Evolutionary conservation across 2,329 filamentous ascomycete genomes (phyloP).

Genomic region (Talaromyces rugulosus): DNA sequence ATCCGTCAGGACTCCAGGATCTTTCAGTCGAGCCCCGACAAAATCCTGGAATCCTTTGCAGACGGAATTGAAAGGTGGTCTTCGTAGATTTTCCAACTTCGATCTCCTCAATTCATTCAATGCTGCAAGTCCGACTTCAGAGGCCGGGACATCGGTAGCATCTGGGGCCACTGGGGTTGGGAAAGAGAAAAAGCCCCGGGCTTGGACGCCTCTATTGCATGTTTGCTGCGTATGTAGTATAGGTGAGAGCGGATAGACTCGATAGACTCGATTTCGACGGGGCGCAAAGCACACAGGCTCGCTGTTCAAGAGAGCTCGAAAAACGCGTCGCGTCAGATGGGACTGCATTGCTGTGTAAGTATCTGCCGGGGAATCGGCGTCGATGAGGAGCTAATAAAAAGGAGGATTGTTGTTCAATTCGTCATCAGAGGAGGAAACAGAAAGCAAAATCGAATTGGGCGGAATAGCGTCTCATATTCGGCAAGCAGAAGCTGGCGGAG

Average conservation of each 20-base stretch:
- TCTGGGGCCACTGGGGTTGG: conserved; percentile 50
- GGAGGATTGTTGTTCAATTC: not conserved
- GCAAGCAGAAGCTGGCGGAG: not conserved
- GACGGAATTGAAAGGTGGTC: conserved; percentile 61
- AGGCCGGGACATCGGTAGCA: conserved; percentile 55
- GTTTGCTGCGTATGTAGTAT: conserved; percentile 23
- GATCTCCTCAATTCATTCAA: conserved; percentile 66
- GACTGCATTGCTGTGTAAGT: conserved; percentile 30
- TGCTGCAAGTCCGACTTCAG: conserved; percentile 57
- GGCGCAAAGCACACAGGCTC: conserved; percentile 38
- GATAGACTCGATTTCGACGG: conserved; percentile 29
- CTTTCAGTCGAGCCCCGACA: conserved; percentile 53
- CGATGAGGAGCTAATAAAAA: not conserved
- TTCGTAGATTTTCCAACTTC: conserved; percentile 59
- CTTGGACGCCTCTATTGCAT: conserved; percentile 33
- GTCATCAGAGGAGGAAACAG: not conserved
- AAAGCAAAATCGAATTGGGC: not conserved
- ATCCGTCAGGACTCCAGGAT: conserved; percentile 54
- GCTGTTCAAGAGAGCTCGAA: conserved; percentile 42
- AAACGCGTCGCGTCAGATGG: conserved; percentile 41
- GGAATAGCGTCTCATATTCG: not conserved
- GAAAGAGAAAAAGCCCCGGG: conserved; percentile 31
- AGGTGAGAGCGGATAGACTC: conserved; percentile 16
- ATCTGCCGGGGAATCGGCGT: not conserved
- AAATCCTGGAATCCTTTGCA: conserved; percentile 61